Base-by-base conservation (phyloP, 2,329 filamentous ascomycete species). In the Gnomoniopsis sp. region DNA sequence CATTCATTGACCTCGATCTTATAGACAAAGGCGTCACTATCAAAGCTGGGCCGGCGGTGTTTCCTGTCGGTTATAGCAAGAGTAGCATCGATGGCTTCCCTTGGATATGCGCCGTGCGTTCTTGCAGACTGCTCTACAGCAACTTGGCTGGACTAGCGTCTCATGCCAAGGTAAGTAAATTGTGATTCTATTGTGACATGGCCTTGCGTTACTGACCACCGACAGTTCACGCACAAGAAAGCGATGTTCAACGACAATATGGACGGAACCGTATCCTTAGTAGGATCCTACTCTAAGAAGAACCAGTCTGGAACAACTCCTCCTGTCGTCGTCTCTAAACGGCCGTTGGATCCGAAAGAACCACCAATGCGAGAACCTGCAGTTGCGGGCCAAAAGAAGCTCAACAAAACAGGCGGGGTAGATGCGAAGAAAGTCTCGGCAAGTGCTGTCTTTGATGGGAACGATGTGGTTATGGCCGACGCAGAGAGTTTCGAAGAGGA, bases 221-320 rank as follows among this genome's bases (percentile, higher is more conserved):
- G 2, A 11, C 41, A 64, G 60, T 30, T 52, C 36, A 14, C 26
- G 15, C 69, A 71, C 51, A 61, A 63, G 6, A 55, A 58, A 14
- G 36, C 48, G 2, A 30, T 58, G 22, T 61, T 70, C 12, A 67
- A 70, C 30, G 69, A 71, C 53, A 69, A 71, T 17, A 55, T 66
- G 49, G 68, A 71, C 33, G 70, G 70, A 1, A 72, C 69, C 1
- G 47, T 71, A 3, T 66, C 68, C 14, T 30, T 60, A 2, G 53
- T 67, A 6, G 65, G 66, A 2, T 48, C 17, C 0, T 57, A 62
- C 33, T 34, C 46, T 21, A 59, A 19, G 22, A 58, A 23, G 17
- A 49, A 21, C 22, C 38, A n/a, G 14, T 8, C 14, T 22, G 59
- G 12, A 10, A 52, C 4, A 11, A 51, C 19, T 2, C 63, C 64